Evolutionary conservation across 352 stramenopile genomes (phyloP), one percentile per base, ranked within the genome.

Genomic region (Blastocystis hominis): DNA sequence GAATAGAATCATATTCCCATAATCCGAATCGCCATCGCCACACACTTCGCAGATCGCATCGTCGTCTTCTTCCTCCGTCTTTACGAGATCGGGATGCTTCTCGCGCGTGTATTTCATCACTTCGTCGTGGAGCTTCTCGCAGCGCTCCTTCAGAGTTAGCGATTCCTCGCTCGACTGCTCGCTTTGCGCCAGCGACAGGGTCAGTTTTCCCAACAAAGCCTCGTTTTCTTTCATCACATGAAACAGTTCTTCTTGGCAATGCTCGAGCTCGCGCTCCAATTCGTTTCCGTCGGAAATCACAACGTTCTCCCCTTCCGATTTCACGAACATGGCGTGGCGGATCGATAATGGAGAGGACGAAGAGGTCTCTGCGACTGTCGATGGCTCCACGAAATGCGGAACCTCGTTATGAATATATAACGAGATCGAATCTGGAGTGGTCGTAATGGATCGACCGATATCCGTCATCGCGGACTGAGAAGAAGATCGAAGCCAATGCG

Each of bases 1-100:
- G 88, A 94, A 95, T 2, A 96, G 90, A 68, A 96, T 96, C 55
- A 91, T 91, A 77, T 96, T 94, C 54, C 94, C 92, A n/a, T 95
- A 93, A 70, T 91, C 93, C 2, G 91, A 93, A 70, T 95, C 92
- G 46, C 90, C 90, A 50, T 95, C 92, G 3, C 90, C 89, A 88
- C 93, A 96, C 72, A 96, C 88, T 0, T 92, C 90, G 86, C 93
- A 96, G 44, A 84, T 62, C n/a, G 78, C 88, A 10, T 87, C 72
- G 34, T 89, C 59, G 4, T 86, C 75, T 20, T 79, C 47, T 24
- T 86, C 75, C 20, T 78, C 53, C n/a, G 69, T 40, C n/a, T 86
- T 38, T 9, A 55, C 56, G 3, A 55, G 50, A 3, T 86, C 75
- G 2, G 75, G 75, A 75, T 44, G 62, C 42, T 69, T 86, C 50